Evolutionary conservation across 768 basidiomycete species (phyloP).

Genomic region (Suillus clintonianus): DNA sequence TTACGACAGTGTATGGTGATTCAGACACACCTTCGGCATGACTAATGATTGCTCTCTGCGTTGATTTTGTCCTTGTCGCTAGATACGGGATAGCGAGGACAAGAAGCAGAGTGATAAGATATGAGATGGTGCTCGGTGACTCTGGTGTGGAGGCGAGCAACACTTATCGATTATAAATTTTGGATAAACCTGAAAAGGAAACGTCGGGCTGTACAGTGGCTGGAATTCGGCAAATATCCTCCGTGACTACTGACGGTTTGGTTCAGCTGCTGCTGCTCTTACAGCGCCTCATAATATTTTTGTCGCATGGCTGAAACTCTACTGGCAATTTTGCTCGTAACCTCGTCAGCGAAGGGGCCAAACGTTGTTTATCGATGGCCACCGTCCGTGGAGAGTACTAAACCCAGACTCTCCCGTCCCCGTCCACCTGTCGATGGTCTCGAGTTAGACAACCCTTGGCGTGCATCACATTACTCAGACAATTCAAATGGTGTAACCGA

Average conservation of each 20-base stretch:
- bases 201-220: no score
- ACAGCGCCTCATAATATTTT: background rate
- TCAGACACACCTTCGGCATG: conserved; percentile 52
- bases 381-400: conserved; percentile 55
- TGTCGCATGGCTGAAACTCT: conserved; percentile 72
- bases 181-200: conserved; percentile 1
- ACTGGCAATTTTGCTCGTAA: conserved; percentile 79
- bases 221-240: background rate
- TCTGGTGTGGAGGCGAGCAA: background rate
- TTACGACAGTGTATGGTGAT: conserved; percentile 6
- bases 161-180: background rate
- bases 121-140: background rate
- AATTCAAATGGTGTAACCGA: conserved; percentile 25
- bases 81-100: background rate
- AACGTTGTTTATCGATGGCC: conserved; percentile 87
- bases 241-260: no score
- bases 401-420: conserved; percentile 73
- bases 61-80: conserved; percentile 12
- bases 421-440: conserved; percentile 48
- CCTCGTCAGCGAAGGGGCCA: conserved; percentile 79
- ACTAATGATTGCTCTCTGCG: conserved; percentile 20
- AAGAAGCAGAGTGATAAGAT: background rate
- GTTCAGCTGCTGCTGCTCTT: background rate
- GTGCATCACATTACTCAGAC: conserved; percentile 57
- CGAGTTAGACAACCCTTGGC: conserved; percentile 74